phyloP scores from a whole-genome alignment of 1,139 yeast genomes.

The Saccharomyces hybrid region DNA sequence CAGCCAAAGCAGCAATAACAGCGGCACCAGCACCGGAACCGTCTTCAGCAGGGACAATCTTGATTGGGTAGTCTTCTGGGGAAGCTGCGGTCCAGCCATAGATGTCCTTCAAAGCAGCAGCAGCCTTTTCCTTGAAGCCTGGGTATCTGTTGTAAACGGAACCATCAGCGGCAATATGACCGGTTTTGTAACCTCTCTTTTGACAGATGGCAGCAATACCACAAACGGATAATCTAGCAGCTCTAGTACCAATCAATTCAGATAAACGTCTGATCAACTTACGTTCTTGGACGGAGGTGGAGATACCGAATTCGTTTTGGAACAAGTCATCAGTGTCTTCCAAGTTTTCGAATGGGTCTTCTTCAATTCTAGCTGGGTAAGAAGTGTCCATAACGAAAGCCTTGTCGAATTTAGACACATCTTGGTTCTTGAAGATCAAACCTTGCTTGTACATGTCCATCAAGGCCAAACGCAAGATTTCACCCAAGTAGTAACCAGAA shows the following conservation, averaged over 20 bases:
- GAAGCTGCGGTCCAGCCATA: slow-evolving; percentile 61
- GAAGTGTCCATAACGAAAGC: slow-evolving; percentile 81
- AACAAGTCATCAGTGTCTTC: slow-evolving; percentile 66
- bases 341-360: slow-evolving; percentile 82
- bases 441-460: slow-evolving; percentile 62
- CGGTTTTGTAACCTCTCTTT: slow-evolving; percentile 69
- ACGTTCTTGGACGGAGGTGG: slow-evolving; percentile 70
- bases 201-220: slow-evolving; percentile 93
- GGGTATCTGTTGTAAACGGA: slow-evolving; percentile 95
- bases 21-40: slow-evolving; percentile 99
- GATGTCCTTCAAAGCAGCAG: slow-evolving; percentile 79
- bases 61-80: slow-evolving; percentile 57
- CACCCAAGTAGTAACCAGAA: slow-evolving; percentile 93
- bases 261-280: slow-evolving; percentile 73
- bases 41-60: slow-evolving; percentile 85
- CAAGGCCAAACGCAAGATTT: slow-evolving; percentile 72
- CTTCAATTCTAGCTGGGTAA: slow-evolving; percentile 77
- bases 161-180: slow-evolving; percentile 95
- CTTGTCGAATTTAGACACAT: slow-evolving; percentile 48
- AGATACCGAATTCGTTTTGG: slow-evolving; percentile 47
- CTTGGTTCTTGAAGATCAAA: slow-evolving; percentile 61
- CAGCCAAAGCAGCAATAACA: slow-evolving; percentile 87
- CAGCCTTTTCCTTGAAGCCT: slow-evolving; percentile 80
- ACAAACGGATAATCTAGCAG: slow-evolving; percentile 87
- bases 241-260: slow-evolving; percentile 82